Percentiles rank a stretch among this genome's conserved stretches.
These are phyloP conservation scores for Malus hybrid DNA, from an alignment of 331 rosid genomes.

Conservation along the genomic window DNA sequence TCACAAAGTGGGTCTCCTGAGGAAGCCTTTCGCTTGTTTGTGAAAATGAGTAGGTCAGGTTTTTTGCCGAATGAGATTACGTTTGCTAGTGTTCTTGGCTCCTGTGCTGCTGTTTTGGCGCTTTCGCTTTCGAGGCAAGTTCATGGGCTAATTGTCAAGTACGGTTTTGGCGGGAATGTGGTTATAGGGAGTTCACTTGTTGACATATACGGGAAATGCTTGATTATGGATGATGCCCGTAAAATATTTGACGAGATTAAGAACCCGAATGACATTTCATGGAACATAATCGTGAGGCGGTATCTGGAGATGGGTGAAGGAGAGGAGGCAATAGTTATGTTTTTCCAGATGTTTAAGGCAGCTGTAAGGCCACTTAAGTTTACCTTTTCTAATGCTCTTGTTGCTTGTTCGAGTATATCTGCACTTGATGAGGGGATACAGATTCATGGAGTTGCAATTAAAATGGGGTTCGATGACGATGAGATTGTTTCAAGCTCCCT, in stretches of 20 bases:
- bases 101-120: slow-evolving; percentile 38
- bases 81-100: slow-evolving; percentile 47
- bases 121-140: slow-evolving; percentile 37
- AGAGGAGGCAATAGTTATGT: slow-evolving; percentile 43
- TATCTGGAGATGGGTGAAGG: slow-evolving; percentile 57
- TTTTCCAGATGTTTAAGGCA: slow-evolving; percentile 35
- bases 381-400: slow-evolving; percentile 54
- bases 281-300: slow-evolving; percentile 76
- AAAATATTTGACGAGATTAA: slow-evolving; percentile 56
- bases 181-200: slow-evolving; percentile 64
- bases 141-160: slow-evolving; percentile 43
- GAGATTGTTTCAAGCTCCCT: slow-evolving; percentile 53
- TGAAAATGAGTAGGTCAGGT: slow-evolving; percentile 31
- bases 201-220: slow-evolving; percentile 61
- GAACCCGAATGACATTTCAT: slow-evolving; percentile 52
- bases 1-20: slow-evolving; percentile 25
- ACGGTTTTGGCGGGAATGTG: slow-evolving; percentile 45
- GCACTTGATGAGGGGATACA: slow-evolving; percentile 56
- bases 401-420: slow-evolving; percentile 44
- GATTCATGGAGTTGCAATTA: slow-evolving; percentile 53
- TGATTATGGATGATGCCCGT: slow-evolving; percentile 41
- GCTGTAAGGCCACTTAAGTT: slow-evolving; percentile 42
- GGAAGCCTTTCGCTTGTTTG: slow-evolving; percentile 30
- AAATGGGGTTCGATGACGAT: slow-evolving; percentile 41
- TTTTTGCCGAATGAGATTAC: slow-evolving; percentile 37